Evolutionary conservation across 306 rosid species (phyloP).

Genomic region (Astragalus glycyphyllos): DNA sequence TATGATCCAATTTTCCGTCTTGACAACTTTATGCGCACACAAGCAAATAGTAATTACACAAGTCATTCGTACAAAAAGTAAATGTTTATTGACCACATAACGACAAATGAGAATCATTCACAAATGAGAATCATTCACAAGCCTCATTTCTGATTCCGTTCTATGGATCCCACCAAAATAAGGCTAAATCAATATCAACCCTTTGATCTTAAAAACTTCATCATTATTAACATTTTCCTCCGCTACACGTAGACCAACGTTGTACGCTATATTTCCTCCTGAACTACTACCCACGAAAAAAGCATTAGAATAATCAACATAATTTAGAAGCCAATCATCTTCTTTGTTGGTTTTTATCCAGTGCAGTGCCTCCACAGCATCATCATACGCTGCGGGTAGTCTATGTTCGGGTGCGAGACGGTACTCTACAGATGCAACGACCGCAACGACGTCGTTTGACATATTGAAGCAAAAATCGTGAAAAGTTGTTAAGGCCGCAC

Average conservation of each 20-base stretch:
- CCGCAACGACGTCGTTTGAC: constrained; percentile 41
- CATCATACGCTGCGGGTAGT: constrained; percentile 46
- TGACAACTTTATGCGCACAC: no score
- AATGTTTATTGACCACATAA: neutral
- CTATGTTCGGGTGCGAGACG: constrained; percentile 65
- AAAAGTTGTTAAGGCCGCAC: constrained; percentile 40
- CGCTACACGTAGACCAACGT: constrained; percentile 51
- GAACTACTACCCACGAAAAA: constrained; percentile 61
- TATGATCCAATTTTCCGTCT: no score
- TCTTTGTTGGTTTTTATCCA: constrained; percentile 40
- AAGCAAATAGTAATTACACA: no score
- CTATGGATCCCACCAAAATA: neutral
- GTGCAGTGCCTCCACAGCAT: no score
- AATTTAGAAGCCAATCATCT: constrained; percentile 52
- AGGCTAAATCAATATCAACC: no score
- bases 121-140: constrained; percentile 39
- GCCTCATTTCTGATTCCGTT: constrained; percentile 49
- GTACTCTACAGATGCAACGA: constrained; percentile 56
- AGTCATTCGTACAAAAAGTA: no score
- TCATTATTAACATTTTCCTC: neutral
- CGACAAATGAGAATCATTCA: no score
- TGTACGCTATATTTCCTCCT: constrained; percentile 61
- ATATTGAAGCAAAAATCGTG: constrained; percentile 48
- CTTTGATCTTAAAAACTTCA: neutral
- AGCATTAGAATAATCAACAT: constrained; percentile 48